Evolutionary conservation across 225 moss, liverwort and hornwort species (phyloP).

Genomic region (Pleurozium schreberi): DNA sequence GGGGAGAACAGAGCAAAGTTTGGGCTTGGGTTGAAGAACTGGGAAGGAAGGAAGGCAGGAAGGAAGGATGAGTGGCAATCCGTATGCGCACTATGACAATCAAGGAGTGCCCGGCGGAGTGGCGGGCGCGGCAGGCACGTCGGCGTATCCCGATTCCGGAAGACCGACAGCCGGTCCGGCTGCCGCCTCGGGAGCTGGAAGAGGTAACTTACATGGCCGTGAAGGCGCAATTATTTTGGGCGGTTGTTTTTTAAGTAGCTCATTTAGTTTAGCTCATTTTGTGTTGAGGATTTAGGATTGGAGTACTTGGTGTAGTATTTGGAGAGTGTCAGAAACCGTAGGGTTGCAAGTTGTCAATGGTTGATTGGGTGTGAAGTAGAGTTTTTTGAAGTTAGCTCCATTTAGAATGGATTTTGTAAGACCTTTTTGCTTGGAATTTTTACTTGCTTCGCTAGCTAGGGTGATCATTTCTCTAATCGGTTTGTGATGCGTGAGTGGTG

Average conservation of each 20-base stretch:
- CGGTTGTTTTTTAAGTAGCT: not conserved
- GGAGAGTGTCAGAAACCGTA: not conserved
- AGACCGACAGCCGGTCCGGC: not conserved
- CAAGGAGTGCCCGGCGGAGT: slow-evolving; percentile 31
- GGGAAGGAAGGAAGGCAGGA: not conserved
- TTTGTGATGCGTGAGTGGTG: not conserved
- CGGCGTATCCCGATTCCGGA: slow-evolving; percentile 23
- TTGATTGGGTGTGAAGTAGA: not conserved
- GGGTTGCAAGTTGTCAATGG: not conserved
- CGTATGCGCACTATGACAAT: slow-evolving; percentile 38
- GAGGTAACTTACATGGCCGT: not conserved
- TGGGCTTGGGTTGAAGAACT: not conserved
- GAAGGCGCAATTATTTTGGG: not conserved
- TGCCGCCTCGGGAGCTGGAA: not conserved
- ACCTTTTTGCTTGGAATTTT: not conserved
- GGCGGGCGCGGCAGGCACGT: slow-evolving; percentile 19
- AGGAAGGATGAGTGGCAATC: slow-evolving; percentile 22
- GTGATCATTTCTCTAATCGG: not conserved
- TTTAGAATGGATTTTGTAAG: not conserved
- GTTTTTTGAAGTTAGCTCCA: not conserved
- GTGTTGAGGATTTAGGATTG: not conserved
- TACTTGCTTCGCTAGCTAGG: not conserved
- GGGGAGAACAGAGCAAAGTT: not conserved
- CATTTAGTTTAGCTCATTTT: not conserved
- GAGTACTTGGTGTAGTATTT: not conserved